Evolutionary conservation across 2,329 filamentous ascomycete genomes (phyloP).

Genomic region (Lachnellula subtilissima): DNA sequence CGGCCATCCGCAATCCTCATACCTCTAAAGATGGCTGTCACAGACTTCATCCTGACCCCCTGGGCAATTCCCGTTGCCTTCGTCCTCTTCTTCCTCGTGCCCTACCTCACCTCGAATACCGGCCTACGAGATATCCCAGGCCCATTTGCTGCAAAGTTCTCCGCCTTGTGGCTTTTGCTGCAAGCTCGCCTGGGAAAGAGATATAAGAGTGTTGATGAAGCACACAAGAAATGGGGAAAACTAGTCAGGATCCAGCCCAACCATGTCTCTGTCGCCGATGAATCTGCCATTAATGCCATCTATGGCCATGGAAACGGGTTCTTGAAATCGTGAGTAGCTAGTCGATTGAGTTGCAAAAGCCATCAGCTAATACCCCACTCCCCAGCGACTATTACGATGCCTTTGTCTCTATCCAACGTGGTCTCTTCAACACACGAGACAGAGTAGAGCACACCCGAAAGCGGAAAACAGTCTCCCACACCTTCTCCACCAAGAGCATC

Average conservation of each 20-base stretch:
- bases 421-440: conserved; percentile 85
- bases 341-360: not conserved
- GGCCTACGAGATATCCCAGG: conserved; percentile 40
- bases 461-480: conserved; percentile 82
- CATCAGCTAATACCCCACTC: not conserved
- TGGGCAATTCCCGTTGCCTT: conserved; percentile 44
- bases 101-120: conserved; percentile 30
- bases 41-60: conserved; percentile 40
- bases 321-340: conserved; percentile 53
- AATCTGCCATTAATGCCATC: conserved; percentile 67
- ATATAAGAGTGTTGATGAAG: conserved; percentile 57
- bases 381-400: conserved; percentile 81
- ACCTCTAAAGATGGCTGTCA: conserved; percentile 29
- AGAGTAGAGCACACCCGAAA: conserved; percentile 80
- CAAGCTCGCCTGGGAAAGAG: conserved; percentile 61
- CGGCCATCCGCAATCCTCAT: not conserved
- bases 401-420: conserved; percentile 80
- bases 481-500: conserved; percentile 77
- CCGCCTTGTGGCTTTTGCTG: conserved; percentile 74
- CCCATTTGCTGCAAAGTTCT: conserved; percentile 56
- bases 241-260: conserved; percentile 79
- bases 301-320: conserved; percentile 80
- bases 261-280: conserved; percentile 77
- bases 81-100: conserved; percentile 33
- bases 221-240: conserved; percentile 69